Evolutionary conservation across 371 early-diverging fungal genomes (phyloP), one percentile per base, ranked within the genome.

Genomic region (Mortierella sp.): DNA sequence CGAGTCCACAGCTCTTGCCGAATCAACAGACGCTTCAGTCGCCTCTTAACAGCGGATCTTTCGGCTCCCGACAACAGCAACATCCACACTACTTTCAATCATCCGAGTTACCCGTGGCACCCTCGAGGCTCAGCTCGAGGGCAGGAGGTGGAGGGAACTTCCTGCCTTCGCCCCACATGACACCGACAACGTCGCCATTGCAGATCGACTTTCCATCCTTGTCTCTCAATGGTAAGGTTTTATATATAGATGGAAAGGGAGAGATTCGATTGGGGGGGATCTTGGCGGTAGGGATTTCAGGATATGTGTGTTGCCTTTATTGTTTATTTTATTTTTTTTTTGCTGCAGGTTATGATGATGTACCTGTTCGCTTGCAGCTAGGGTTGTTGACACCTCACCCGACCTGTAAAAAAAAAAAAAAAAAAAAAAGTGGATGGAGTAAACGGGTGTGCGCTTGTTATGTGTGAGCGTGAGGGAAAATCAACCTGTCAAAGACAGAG

Each of bases 221-320:
- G 37, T 73, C 75, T 0, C 75, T 73, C 51, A 70, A 70, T 39
- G 75, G 75, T 73, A 68, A 68, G 75, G 11, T 21, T 24, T 48
- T 6, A 6, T 44, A 8, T 44, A 6, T 34, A 37, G 21, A 26
- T 39, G 39, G 31, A n/a, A n/a, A n/a, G n/a, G n/a, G n/a, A n/a
- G n/a, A n/a, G n/a, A n/a, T n/a, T n/a, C n/a, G n/a, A n/a, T n/a
- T n/a, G n/a, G n/a, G n/a, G n/a, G n/a, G n/a, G n/a, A n/a, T n/a
- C n/a, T n/a, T n/a, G n/a, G n/a, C n/a, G n/a, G 53, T 26, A 53
- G 39, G 39, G 37, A 31, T 32, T 65, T 30, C 27, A 52, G 57
- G 27, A n/a, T n/a, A n/a, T n/a, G n/a, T n/a, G n/a, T n/a, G n/a
- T n/a, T n/a, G n/a, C n/a, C n/a, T n/a, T n/a, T n/a, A n/a, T n/a